Base-by-base conservation (phyloP, 1,284 basidiomycete species). In the Chalciporus sp. region DNA sequence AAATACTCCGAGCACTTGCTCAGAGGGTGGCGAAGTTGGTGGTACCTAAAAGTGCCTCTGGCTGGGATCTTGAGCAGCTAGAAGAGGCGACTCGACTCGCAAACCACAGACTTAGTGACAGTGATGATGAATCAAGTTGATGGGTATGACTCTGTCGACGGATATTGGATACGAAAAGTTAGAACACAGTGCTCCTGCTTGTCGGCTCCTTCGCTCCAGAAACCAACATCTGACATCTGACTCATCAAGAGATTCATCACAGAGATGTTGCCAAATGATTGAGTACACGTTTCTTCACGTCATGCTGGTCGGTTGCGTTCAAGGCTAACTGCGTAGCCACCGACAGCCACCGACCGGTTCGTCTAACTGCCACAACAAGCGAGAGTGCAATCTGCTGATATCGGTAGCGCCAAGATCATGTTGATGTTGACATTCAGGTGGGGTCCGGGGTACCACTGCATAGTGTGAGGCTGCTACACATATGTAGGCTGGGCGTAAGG, bases 21-120 rank as follows among this genome's bases (percentile, higher is more conserved):
- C 61, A 66, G n/a, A 65, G 68, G 42, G 66, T 90, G 14, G 61
- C 65, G 19, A 55, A 61, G 7, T 55, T 80, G 29, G 58, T 58
- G 49, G 69, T 91, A 37, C 63, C 76, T 23, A 92, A 90, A 63
- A 44, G 51, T 37, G 66, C 66, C 48, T 76, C 90, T 47, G 87
- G 84, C 2, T 92, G 89, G 88, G 81, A 81, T 51, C 74, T 92
- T 23, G 81, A 84, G 58, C 76, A 74, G 47, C 72, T 92, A 19
- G 90, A 92, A 72, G 74, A 69, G 37, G 77, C 80, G 14, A 80
- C 82, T 10, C 72, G 64, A 33, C 71, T 75, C 16, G 69, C 61
- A 4, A 71, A 47, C 48, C 65, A 71, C 43, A 67, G 75, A 53
- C 72, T 72, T 41, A 67, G 67, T 43, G 86, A 88, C 59, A 86